A percentile compares a stretch with the other conserved stretches of the same genome.
Conservation (phyloP, 176 grass and related monocot genomes). For the Puya raimondii region DNA sequence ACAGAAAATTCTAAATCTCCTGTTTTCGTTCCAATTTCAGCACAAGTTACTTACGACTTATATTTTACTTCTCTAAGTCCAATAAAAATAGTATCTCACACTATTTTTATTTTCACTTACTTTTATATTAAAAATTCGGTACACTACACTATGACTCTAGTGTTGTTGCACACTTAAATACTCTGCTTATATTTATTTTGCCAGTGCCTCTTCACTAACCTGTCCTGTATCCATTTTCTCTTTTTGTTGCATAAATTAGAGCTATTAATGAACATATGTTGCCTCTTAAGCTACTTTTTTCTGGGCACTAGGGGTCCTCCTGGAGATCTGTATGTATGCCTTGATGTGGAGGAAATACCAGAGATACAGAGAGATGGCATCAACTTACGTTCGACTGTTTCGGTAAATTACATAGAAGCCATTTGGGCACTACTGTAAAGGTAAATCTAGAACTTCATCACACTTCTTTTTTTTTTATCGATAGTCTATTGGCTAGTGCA, state of each 20-base stretch:
- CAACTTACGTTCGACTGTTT: conserved; percentile 76
- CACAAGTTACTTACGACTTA: too few relatives aligned
- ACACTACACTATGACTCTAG: too few relatives aligned
- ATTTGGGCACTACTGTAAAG: conserved; percentile 67
- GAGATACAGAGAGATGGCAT: conserved; percentile 96
- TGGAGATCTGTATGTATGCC: conserved; percentile 93
- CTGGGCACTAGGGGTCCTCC: conserved; percentile 59
- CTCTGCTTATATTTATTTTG: too few relatives aligned
- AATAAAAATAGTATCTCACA: too few relatives aligned
- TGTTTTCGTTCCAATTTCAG: too few relatives aligned
- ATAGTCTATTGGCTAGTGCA: not conserved
- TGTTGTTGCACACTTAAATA: too few relatives aligned
- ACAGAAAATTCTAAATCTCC: too few relatives aligned
- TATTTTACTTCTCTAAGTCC: too few relatives aligned
- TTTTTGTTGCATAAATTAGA: not conserved
- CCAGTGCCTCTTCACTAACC: not conserved
- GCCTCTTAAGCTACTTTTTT: not conserved
- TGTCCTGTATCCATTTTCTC: not conserved
- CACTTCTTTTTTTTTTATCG: not conserved
- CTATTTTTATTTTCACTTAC: too few relatives aligned
- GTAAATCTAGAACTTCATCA: conserved; percentile 28
- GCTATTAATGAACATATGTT: not conserved
- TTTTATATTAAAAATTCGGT: too few relatives aligned
- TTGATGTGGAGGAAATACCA: conserved; percentile 92
- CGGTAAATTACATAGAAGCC: conserved; percentile 90